phyloP scores from a whole-genome alignment of 768 basidiomycete species.

The Chalciporus piperatus region DNA sequence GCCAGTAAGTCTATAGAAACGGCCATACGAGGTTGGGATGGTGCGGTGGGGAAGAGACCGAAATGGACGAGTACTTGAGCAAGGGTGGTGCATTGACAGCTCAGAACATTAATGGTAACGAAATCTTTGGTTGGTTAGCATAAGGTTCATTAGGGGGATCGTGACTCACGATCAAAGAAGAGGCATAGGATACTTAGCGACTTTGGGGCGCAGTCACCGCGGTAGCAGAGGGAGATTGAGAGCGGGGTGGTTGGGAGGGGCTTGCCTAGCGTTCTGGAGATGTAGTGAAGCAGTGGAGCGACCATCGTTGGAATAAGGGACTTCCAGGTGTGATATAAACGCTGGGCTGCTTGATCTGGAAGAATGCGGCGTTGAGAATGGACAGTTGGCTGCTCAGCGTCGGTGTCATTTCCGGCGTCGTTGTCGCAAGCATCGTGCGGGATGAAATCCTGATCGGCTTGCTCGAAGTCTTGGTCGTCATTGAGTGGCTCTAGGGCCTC shows the following conservation, averaged over 20 bases:
- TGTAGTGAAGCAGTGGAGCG: background rate
- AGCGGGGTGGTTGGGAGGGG: background rate
- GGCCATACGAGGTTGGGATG: background rate
- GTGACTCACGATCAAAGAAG: constrained; percentile 2
- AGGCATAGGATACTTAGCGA: background rate
- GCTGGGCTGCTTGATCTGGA: background rate
- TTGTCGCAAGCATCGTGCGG: background rate
- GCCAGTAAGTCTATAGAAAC: no score
- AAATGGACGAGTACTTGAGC: constrained; percentile 24
- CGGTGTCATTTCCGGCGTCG: background rate
- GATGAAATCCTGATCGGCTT: background rate
- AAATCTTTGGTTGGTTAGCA: constrained; percentile 14
- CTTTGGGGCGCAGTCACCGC: background rate
- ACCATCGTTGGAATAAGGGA: constrained; percentile 1
- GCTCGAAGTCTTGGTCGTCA: no score
- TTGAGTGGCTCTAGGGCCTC: no score
- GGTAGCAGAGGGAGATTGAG: background rate
- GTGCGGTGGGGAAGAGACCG: constrained; percentile 35
- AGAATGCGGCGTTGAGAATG: background rate
- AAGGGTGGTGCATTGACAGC: constrained; percentile 23
- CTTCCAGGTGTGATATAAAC: constrained; percentile 1
- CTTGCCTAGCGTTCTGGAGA: background rate
- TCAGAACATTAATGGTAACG: constrained; percentile 2
- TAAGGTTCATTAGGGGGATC: background rate
- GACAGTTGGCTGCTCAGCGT: background rate